Conservation (phyloP, 2,329 filamentous ascomycete species). For the Ophiocordyceps polyrhachis-furcata region DNA sequence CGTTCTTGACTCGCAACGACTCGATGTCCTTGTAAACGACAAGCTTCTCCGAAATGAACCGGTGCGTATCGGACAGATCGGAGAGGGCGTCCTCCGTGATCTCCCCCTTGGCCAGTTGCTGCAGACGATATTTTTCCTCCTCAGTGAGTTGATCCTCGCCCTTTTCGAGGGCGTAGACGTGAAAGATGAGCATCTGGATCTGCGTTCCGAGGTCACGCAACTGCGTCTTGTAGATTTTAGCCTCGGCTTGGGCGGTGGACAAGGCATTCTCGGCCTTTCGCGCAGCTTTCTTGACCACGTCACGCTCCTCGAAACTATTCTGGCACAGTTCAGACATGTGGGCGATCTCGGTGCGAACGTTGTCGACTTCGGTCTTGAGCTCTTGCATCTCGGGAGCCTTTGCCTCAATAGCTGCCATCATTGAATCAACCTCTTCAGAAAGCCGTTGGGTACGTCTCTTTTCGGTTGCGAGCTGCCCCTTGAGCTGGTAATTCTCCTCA, state of each 20-base stretch:
- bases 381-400: slow-evolving; percentile 81
- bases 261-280: slow-evolving; percentile 64
- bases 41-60: slow-evolving; percentile 77
- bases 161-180: slow-evolving; percentile 65
- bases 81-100: slow-evolving; percentile 50
- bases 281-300: slow-evolving; percentile 57
- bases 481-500: slow-evolving; percentile 46
- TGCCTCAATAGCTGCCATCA: slow-evolving; percentile 68
- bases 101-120: slow-evolving; percentile 61
- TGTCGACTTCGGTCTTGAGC: slow-evolving; percentile 60
- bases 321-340: slow-evolving; percentile 77
- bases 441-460: slow-evolving; percentile 58
- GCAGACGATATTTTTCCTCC: slow-evolving; percentile 56
- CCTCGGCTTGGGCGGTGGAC: slow-evolving; percentile 44
- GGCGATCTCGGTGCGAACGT: slow-evolving; percentile 61
- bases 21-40: slow-evolving; percentile 73
- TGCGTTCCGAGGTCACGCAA: slow-evolving; percentile 79
- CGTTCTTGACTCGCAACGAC: slow-evolving; percentile 76
- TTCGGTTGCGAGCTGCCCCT: slow-evolving; percentile 56
- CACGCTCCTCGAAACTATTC: slow-evolving; percentile 61
- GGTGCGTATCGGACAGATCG: slow-evolving; percentile 68
- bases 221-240: slow-evolving; percentile 65
- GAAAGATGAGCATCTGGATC: slow-evolving; percentile 76
- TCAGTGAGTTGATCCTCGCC: slow-evolving; percentile 52
- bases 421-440: slow-evolving; percentile 60